These are phyloP conservation scores for Nakaseomyces delphensis DNA, from an alignment of 1,139 yeast genomes.

Conservation along the genomic window DNA sequence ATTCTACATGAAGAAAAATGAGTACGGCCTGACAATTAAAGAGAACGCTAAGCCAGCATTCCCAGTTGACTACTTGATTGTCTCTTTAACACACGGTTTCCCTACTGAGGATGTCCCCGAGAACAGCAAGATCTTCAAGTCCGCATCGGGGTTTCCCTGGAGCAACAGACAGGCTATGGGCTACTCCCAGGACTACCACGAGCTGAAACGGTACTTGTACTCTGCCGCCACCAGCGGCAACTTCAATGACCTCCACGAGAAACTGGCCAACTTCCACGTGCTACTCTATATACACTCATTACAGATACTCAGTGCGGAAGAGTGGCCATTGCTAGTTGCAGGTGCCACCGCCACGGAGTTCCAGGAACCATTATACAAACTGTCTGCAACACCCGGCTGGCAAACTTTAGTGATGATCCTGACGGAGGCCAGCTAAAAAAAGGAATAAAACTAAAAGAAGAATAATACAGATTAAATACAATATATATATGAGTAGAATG, in stretches of 20 bases:
- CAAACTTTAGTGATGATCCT: slow-evolving; percentile 31
- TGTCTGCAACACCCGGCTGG: slow-evolving; percentile 30
- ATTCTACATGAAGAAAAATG: slow-evolving; percentile 74
- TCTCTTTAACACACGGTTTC: slow-evolving; percentile 88
- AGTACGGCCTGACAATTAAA: slow-evolving; percentile 80
- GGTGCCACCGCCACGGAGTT: slow-evolving; percentile 37
- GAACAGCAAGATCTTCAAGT: slow-evolving; percentile 33
- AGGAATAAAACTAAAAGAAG: slow-evolving; percentile 20
- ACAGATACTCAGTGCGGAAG: slow-evolving; percentile 47
- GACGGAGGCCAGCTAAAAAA: slow-evolving; percentile 1
- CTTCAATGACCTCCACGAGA: slow-evolving; percentile 34
- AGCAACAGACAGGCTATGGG: slow-evolving; percentile 76
- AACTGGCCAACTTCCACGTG: slow-evolving; percentile 64
- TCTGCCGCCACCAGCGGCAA: slow-evolving; percentile 31
- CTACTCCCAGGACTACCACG: slow-evolving; percentile 56
- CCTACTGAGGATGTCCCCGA: slow-evolving; percentile 52
- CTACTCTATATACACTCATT: slow-evolving; percentile 47
- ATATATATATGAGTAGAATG: neutral
- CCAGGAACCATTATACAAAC: slow-evolving; percentile 48
- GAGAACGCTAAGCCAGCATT: slow-evolving; percentile 90
- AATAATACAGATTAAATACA: neutral
- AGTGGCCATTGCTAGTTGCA: slow-evolving; percentile 40
- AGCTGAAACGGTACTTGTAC: slow-evolving; percentile 42
- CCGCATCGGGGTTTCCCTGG: slow-evolving; percentile 48
- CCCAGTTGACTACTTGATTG: slow-evolving; percentile 87